A percentile compares a stretch with the other conserved stretches of the same genome.
These are phyloP conservation scores for Daldinia childiae DNA, from an alignment of 495 filamentous ascomycete species.

Conservation along the genomic window DNA sequence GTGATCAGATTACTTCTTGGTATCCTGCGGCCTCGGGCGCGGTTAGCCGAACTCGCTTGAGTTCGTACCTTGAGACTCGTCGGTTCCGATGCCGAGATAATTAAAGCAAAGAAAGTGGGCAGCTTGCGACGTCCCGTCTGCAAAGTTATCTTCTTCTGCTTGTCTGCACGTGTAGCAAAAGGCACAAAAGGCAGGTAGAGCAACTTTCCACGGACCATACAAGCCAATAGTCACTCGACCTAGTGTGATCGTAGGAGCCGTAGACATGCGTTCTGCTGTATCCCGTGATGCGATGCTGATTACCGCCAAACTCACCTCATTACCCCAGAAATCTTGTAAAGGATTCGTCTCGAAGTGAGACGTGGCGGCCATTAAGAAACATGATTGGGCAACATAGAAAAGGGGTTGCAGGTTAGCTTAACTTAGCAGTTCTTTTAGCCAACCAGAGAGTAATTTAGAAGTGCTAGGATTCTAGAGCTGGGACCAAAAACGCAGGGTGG, in stretches of 20 bases:
- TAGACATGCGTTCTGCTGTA: constrained; percentile 12
- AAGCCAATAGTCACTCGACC: constrained; percentile 1
- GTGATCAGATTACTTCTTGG: constrained; percentile 19
- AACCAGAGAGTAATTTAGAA: constrained; percentile 21
- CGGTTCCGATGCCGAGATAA: constrained; percentile 36
- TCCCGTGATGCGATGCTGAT: constrained; percentile 26
- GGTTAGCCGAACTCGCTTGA: constrained; percentile 13
- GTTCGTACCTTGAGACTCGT: constrained; percentile 21
- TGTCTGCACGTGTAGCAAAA: not conserved
- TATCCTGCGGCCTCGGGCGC: constrained; percentile 25
- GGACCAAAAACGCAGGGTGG: not conserved
- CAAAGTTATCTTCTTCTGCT: constrained; percentile 1
- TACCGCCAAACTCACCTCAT: constrained; percentile 14
- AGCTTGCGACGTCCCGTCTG: constrained; percentile 23
- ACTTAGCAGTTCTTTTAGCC: constrained; percentile 1
- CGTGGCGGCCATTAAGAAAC: constrained; percentile 7
- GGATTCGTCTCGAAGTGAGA: constrained; percentile 1
- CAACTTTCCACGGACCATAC: not conserved
- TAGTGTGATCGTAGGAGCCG: not conserved
- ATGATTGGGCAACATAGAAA: constrained; percentile 26
- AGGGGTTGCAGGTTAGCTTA: constrained; percentile 18
- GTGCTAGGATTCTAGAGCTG: not conserved
- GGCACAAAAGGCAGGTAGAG: not conserved
- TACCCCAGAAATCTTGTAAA: constrained; percentile 36
- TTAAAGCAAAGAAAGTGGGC: constrained; percentile 18